Evolutionary conservation across 371 early-diverging fungal species (phyloP).

Genomic region (Syncephalastrum sp.): DNA sequence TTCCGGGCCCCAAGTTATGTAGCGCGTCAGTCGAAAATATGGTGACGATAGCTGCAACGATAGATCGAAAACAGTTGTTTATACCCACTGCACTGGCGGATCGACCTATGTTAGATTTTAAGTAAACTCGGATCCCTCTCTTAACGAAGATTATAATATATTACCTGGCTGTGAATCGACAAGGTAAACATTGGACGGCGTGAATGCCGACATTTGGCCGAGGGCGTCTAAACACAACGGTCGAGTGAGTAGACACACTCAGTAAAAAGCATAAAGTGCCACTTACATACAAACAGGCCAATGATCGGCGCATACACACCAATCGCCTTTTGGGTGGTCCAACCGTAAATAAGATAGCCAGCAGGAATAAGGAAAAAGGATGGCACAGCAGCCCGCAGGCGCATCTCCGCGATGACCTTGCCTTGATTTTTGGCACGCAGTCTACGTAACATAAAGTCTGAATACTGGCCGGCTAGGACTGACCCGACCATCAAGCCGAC

Average conservation of each 20-base stretch:
- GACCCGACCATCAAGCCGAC: constrained; percentile 48
- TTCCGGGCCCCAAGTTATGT: constrained; percentile 24
- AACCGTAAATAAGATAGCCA: constrained; percentile 40
- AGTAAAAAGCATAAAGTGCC: background rate
- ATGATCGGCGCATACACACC: constrained; percentile 26
- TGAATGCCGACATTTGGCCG: constrained; percentile 32
- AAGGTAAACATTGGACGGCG: constrained; percentile 16
- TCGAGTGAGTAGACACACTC: background rate
- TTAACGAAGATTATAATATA: background rate
- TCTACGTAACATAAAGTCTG: constrained; percentile 42
- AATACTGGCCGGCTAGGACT: constrained; percentile 42
- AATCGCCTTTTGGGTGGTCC: constrained; percentile 28
- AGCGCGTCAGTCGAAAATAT: constrained; percentile 25
- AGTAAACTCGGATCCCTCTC: constrained; percentile 18
- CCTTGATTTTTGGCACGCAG: constrained; percentile 11
- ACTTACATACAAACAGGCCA: constrained; percentile 33
- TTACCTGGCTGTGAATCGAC: constrained; percentile 20
- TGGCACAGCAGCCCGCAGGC: constrained; percentile 39
- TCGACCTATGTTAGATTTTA: constrained; percentile 19
- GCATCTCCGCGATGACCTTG: constrained; percentile 35
- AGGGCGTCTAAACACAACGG: constrained; percentile 18
- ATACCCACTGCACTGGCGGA: constrained; percentile 35
- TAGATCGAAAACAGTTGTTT: constrained; percentile 38
- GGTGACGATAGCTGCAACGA: constrained; percentile 33
- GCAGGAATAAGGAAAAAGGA: constrained; percentile 35